Evolutionary conservation across 768 basidiomycete species (phyloP).

Genomic region (Lactifluus piperatus): DNA sequence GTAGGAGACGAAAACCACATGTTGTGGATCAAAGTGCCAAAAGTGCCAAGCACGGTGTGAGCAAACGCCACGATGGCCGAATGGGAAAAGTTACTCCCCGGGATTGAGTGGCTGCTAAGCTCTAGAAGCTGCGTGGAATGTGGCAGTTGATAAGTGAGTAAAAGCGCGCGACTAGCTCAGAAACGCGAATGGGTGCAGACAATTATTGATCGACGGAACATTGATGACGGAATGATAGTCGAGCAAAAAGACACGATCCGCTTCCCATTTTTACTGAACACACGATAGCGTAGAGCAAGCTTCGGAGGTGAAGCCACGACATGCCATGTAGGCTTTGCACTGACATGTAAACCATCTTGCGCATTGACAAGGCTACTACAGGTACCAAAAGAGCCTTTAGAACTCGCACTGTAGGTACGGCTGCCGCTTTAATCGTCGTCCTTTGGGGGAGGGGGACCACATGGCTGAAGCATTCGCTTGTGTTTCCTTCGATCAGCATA

Average conservation of each 20-base stretch:
- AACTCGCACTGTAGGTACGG: background rate
- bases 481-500: background rate
- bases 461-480: slow-evolving; percentile 49
- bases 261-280: background rate
- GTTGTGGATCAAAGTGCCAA: background rate
- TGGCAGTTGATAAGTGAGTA: background rate
- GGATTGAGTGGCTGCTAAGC: background rate
- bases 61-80: background rate
- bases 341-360: background rate
- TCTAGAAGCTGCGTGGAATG: slow-evolving; percentile 1
- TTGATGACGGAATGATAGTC: background rate
- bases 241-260: background rate
- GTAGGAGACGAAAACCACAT: background rate
- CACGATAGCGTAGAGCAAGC: background rate
- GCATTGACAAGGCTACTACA: slow-evolving; percentile 1
- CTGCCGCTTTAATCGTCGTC: slow-evolving; percentile 55
- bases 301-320: background rate
- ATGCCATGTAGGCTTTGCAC: background rate
- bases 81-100: background rate
- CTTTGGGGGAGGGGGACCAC: slow-evolving; percentile 51
- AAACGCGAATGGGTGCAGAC: background rate
- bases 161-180: background rate
- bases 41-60: background rate
- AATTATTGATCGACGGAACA: background rate
- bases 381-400: background rate